Conservation (phyloP, 345 rosid genomes). For the Eucalyptus pauciflora region DNA sequence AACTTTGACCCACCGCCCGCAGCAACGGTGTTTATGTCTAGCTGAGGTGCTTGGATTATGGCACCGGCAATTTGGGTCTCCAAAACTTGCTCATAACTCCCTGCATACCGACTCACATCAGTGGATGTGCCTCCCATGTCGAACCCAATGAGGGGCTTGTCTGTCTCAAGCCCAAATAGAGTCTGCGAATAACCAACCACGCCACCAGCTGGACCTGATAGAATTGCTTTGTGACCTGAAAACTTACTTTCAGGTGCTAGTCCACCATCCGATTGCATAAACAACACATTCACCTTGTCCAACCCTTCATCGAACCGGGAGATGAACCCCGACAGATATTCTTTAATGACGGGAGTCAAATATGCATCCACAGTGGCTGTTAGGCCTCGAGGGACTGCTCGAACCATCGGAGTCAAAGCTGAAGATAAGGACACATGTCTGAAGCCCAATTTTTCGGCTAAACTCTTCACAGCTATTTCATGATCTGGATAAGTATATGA, state of each 20-base stretch:
- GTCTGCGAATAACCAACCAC: slow-evolving; percentile 97
- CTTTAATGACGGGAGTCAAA: slow-evolving; percentile 86
- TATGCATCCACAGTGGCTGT: slow-evolving; percentile 97
- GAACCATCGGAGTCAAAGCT: slow-evolving; percentile 90
- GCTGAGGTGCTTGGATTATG: slow-evolving; percentile 96
- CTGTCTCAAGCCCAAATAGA: slow-evolving; percentile 83
- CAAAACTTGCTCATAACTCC: slow-evolving; percentile 92
- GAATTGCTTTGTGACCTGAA: slow-evolving; percentile 95
- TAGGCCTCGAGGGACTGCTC: slow-evolving; percentile 95
- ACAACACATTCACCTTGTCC: slow-evolving; percentile 71
- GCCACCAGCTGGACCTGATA: slow-evolving; percentile 98
- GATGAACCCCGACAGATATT: slow-evolving; percentile 82
- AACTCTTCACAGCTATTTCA: slow-evolving; percentile 70
- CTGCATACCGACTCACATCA: slow-evolving; percentile 96
- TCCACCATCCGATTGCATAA: slow-evolving; percentile 99
- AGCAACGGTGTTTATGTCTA: slow-evolving; percentile 94
- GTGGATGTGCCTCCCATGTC: slow-evolving; percentile 99
- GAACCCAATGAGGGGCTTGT: slow-evolving; percentile 89
- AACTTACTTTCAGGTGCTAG: slow-evolving; percentile 87
- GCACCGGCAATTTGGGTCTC: slow-evolving; percentile 98
- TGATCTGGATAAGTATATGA: slow-evolving; percentile 85
- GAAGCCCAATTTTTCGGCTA: slow-evolving; percentile 77
- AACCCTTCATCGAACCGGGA: slow-evolving; percentile 74
- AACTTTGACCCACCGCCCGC: slow-evolving; percentile 98
- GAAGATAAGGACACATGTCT: slow-evolving; percentile 89